These are phyloP conservation scores for Aspergillus ellipticus DNA, from an alignment of 495 filamentous ascomycete genomes.

Conservation along the genomic window DNA sequence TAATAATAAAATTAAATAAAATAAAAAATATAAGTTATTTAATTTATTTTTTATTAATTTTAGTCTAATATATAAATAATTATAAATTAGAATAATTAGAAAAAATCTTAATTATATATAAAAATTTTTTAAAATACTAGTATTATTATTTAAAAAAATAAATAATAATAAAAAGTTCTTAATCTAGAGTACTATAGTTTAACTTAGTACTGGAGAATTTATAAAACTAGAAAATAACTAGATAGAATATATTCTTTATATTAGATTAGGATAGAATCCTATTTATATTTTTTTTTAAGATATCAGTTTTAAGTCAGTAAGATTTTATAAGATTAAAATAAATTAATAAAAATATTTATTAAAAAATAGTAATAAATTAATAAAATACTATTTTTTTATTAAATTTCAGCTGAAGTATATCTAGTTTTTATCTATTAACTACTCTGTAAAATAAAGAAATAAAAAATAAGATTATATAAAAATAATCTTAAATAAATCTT, in stretches of 20 bases:
- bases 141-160: neutral
- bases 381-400: too few species aligned
- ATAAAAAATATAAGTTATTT: neutral
- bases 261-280: neutral
- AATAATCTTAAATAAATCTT: too few species aligned
- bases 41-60: neutral
- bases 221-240: neutral
- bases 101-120: neutral
- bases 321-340: too few species aligned
- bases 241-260: neutral
- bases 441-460: too few species aligned
- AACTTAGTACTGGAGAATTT: neutral
- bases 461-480: too few species aligned
- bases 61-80: neutral
- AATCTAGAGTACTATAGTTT: neutral
- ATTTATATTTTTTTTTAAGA: neutral
- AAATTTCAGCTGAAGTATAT: too few species aligned
- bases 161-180: slow-evolving; percentile 3
- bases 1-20: neutral
- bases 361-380: too few species aligned
- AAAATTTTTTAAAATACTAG: neutral
- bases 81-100: neutral
- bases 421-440: too few species aligned
- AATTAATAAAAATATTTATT: too few species aligned
- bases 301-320: too few species aligned